Conservation (phyloP, 805 yeast genomes). For the Wickerhamomyces ciferrii region DNA sequence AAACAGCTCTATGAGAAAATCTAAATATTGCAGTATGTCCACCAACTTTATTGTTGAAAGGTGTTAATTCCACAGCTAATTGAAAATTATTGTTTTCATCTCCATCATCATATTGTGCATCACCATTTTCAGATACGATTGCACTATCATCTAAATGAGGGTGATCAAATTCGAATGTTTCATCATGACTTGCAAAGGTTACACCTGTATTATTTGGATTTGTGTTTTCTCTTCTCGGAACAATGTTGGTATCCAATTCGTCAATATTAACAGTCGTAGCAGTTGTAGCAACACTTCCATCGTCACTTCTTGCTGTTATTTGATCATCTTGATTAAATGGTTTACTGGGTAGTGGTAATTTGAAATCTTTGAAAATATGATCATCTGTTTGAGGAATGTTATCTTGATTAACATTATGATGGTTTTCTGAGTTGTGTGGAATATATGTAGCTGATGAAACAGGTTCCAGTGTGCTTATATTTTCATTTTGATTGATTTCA, state of each 20-base stretch:
- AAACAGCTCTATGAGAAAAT: conserved; percentile 86
- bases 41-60: conserved; percentile 92
- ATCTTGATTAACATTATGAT: conserved; percentile 8
- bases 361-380: background rate
- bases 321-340: conserved; percentile 5
- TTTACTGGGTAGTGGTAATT: background rate
- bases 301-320: conserved; percentile 5
- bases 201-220: background rate
- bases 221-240: background rate
- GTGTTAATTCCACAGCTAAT: conserved; percentile 82
- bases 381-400: conserved; percentile 1
- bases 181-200: conserved; percentile 8
- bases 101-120: conserved; percentile 3
- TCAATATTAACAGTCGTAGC: background rate
- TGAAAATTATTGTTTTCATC: conserved; percentile 41
- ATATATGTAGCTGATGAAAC: conserved; percentile 67
- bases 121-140: background rate
- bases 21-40: conserved; percentile 97
- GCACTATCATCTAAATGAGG: background rate
- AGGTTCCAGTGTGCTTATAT: conserved; percentile 38
- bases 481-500: background rate
- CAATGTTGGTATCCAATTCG: background rate
- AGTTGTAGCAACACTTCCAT: conserved; percentile 2
- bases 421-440: conserved; percentile 51
- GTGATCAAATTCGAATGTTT: conserved; percentile 6